Percentiles rank a stretch among this genome's conserved stretches.
These are phyloP conservation scores for Gaultheria prostrata DNA, from an alignment of 148 eudicot genomes.

Conservation along the genomic window DNA sequence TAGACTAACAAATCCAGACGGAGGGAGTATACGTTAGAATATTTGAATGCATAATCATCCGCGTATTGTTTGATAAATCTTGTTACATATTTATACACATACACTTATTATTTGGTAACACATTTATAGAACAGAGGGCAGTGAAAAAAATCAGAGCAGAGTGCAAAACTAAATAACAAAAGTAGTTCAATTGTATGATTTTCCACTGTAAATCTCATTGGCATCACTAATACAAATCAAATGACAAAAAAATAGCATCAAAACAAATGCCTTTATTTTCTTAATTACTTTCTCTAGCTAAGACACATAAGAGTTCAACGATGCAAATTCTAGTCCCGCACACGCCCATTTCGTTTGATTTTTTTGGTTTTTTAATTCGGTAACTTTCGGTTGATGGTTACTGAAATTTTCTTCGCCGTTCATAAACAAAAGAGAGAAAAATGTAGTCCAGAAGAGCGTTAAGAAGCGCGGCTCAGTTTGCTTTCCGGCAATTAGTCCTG, in stretches of 20 bases:
- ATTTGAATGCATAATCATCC: too few species aligned
- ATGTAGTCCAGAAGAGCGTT: not conserved
- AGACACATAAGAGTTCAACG: not conserved
- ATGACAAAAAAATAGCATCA: not conserved
- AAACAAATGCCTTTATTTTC: not conserved
- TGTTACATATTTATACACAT: too few species aligned
- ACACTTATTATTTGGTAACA: too few species aligned
- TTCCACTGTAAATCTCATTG: not conserved
- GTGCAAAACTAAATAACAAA: not conserved
- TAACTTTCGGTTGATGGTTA: too few species aligned
- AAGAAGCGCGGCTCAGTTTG: constrained; percentile 27
- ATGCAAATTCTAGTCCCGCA: too few species aligned
- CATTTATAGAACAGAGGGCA: too few species aligned
- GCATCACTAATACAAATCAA: not conserved
- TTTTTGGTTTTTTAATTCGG: too few species aligned
- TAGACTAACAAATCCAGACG: too few species aligned
- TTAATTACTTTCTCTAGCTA: not conserved
- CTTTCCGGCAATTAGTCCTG: constrained; percentile 56
- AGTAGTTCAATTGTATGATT: not conserved
- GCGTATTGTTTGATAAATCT: too few species aligned
- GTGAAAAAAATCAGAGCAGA: not conserved
- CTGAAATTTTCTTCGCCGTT: not conserved
- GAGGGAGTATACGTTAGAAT: too few species aligned
- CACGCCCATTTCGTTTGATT: too few species aligned
- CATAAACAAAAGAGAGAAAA: not conserved